A percentile compares a stretch with the other conserved stretches of the same genome.
These are phyloP conservation scores for Termitomyces sp. DNA, from an alignment of 768 basidiomycete genomes.

Conservation along the genomic window DNA sequence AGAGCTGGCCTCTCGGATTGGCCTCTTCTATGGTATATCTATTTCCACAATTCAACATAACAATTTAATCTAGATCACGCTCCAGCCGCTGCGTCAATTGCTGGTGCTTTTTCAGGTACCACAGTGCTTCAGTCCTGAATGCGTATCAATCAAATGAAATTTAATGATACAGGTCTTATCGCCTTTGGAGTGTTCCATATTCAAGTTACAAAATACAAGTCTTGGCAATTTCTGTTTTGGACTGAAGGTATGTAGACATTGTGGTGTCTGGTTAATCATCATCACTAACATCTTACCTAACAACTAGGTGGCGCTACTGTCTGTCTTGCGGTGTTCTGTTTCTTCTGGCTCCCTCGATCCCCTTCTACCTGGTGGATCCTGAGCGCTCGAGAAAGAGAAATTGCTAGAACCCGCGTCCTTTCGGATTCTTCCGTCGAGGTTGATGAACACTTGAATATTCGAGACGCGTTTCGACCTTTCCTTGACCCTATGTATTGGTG, in stretches of 20 bases:
- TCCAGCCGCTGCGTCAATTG: constrained; percentile 36
- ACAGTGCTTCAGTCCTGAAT: neutral
- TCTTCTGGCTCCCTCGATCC: constrained; percentile 39
- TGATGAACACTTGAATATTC: constrained; percentile 33
- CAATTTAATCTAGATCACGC: neutral
- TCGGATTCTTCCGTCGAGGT: constrained; percentile 38
- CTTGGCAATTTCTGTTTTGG: constrained; percentile 50
- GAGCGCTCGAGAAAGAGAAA: constrained; percentile 30
- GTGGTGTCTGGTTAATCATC: neutral
- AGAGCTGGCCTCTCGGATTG: constrained; percentile 45
- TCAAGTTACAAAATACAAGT: constrained; percentile 30
- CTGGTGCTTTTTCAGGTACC: constrained; percentile 40
- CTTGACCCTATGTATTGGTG: constrained; percentile 39
- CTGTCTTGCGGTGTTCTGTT: constrained; percentile 38
- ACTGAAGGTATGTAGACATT: constrained; percentile 38
- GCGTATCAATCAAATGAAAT: neutral
- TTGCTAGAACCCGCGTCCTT: constrained; percentile 37
- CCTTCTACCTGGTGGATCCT: constrained; percentile 35
- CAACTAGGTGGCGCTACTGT: constrained; percentile 32
- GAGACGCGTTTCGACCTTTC: constrained; percentile 39
- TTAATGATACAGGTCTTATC: constrained; percentile 28
- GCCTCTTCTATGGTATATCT: constrained; percentile 38
- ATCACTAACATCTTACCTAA: neutral
- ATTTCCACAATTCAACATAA: neutral
- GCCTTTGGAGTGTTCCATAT: constrained; percentile 51